These are phyloP conservation scores for Fraxinus greggii DNA, from an alignment of 305 asterid species.

Conservation along the genomic window DNA sequence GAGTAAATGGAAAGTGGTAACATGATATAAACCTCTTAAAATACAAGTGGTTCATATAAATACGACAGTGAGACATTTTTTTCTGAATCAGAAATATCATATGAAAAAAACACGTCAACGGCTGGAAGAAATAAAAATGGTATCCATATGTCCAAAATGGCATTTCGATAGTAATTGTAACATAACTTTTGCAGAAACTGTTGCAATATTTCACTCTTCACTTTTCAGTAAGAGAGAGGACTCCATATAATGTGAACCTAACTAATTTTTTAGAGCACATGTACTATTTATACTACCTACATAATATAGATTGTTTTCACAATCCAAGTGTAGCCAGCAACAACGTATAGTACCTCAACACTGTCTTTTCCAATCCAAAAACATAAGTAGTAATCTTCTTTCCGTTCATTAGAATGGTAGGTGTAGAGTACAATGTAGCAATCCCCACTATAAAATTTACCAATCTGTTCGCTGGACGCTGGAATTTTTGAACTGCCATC, in stretches of 20 bases:
- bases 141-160: background rate
- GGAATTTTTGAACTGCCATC: slow-evolving; percentile 47
- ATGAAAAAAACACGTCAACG: background rate
- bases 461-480: slow-evolving; percentile 49
- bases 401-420: slow-evolving; percentile 54
- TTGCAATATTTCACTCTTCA: background rate
- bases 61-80: background rate
- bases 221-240: background rate
- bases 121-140: background rate
- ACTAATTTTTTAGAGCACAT: background rate
- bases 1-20: background rate
- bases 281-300: background rate
- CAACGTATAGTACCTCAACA: slow-evolving; percentile 39
- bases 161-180: background rate
- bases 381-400: slow-evolving; percentile 65
- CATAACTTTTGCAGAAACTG: background rate
- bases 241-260: background rate
- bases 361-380: slow-evolving; percentile 70
- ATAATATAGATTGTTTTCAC: background rate
- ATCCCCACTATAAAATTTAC: slow-evolving; percentile 66
- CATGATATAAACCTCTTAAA: background rate
- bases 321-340: slow-evolving; percentile 10
- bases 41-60: background rate
- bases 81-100: background rate
- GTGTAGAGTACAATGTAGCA: slow-evolving; percentile 64